Evolutionary conservation across 78 protist genomes (phyloP).

Genomic region (Tieghemostelium lacteum): DNA sequence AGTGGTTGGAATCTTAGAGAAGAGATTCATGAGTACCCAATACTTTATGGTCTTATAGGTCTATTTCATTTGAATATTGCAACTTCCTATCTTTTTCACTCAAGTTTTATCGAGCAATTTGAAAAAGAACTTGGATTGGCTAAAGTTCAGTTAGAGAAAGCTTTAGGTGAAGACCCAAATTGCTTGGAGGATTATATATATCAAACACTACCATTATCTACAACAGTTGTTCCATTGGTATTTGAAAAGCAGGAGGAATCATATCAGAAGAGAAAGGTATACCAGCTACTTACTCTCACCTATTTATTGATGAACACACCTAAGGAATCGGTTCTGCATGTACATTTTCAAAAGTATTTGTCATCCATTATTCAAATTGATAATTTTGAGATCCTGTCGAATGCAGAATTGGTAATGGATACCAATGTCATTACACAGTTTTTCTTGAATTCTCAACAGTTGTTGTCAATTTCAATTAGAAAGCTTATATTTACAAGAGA

Average conservation of each 20-base stretch:
- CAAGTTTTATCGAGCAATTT: background rate
- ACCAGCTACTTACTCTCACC: background rate
- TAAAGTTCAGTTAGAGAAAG: background rate
- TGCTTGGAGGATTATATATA: background rate
- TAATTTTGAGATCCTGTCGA: background rate
- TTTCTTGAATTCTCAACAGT: background rate
- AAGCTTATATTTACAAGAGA: background rate
- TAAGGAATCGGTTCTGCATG: background rate
- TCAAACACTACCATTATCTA: background rate
- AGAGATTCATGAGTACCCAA: background rate
- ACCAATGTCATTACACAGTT: background rate
- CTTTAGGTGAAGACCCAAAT: background rate
- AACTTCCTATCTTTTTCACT: constrained; percentile 20
- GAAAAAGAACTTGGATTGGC: background rate
- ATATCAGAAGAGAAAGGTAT: background rate
- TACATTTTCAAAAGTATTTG: too few relatives aligned
- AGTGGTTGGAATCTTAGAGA: background rate
- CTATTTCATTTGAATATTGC: constrained; percentile 32
- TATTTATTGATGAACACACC: background rate
- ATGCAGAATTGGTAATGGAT: background rate
- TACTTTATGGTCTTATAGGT: constrained; percentile 1
- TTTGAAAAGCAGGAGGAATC: background rate
- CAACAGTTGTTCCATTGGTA: background rate
- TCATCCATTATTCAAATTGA: background rate
- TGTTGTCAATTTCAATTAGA: background rate